Evolutionary conservation across 2,329 filamentous ascomycete species (phyloP).

Genomic region (Trichoderma harzianum): DNA sequence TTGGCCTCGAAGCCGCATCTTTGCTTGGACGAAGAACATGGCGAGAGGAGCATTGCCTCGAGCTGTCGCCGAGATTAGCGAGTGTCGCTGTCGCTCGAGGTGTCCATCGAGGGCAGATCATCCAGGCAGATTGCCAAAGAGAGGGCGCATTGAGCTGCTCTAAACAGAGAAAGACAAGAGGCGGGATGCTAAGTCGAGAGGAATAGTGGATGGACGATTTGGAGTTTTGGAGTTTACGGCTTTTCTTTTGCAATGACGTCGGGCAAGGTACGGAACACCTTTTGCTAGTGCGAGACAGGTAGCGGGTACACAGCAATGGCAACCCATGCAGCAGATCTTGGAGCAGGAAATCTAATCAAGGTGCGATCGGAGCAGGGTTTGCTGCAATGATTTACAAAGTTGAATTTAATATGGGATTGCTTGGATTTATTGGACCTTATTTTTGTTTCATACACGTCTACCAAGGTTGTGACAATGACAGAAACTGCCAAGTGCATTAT

Average conservation of each 20-base stretch:
- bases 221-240: not conserved
- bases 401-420: not conserved
- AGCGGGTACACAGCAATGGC: not conserved
- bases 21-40: not conserved
- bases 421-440: rapidly evolving
- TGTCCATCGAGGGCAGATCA: conserved; percentile 32
- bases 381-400: not conserved
- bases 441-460: not conserved
- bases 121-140: conserved; percentile 23
- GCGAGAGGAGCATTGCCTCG: conserved; percentile 1
- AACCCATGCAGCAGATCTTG: not conserved
- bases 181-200: not conserved
- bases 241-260: not conserved
- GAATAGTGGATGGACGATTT: too few relatives aligned
- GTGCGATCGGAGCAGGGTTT: not conserved
- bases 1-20: not conserved
- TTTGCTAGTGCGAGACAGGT: not conserved
- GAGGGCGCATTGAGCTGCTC: conserved; percentile 10
- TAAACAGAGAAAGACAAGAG: not conserved
- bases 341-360: not conserved
- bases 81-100: conserved; percentile 25
- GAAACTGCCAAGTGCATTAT: rapidly evolving
- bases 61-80: conserved; percentile 9
- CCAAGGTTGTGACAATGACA: not conserved
- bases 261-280: not conserved